Base-by-base conservation (phyloP, 2,329 filamentous ascomycete genomes). In the Cercospora zeae-maydis region DNA sequence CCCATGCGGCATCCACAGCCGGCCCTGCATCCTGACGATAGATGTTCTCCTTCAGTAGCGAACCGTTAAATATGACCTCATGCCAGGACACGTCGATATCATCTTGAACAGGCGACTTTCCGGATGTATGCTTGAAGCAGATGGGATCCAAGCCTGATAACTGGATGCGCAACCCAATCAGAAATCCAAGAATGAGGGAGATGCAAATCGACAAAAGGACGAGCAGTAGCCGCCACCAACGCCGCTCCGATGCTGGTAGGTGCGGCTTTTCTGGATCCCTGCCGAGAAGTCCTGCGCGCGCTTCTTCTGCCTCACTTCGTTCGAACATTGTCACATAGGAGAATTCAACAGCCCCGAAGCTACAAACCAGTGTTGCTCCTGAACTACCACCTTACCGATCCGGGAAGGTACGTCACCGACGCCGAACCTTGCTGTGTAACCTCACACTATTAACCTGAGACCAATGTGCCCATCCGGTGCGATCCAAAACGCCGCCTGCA, bases 1-100 rank as follows among this genome's bases (percentile, higher is more conserved):
- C 78, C 85, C 85, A 88, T 0, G 84, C 85, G 3, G 78, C 78
- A 63, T 88, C 85, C 0, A 86, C 83, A 27, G 67, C 67, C 52
- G 65, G 59, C 21, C 61, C 53, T 1, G 78, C 81, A 10, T 77
- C 70, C 62, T 79, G 76, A 1, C 84, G 80, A 69, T 82, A 88
- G 11, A 82, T 72, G 21, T 81, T 82, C 66, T 85, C 80, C 0
- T 83, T 75, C 56, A 86, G 67, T n/a, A 88, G 83, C 0, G 81
- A 82, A 0, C 84, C 85, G 63, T 88, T 85, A 72, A 86, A 88
- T 1, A 66, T 66, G 31, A 58, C 45, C n/a, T 62, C 57, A 14
- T 64, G 63, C 33, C 61, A 67, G 1, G 19, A 34, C n/a, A 66
- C 56, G 3, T 62, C 54, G 10, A 67, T 5, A 27, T 66, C 63